Evolutionary conservation across 805 yeast species (phyloP), one percentile per base, ranked within the genome.

Genomic region (Crinitomyces ghanaensis): DNA sequence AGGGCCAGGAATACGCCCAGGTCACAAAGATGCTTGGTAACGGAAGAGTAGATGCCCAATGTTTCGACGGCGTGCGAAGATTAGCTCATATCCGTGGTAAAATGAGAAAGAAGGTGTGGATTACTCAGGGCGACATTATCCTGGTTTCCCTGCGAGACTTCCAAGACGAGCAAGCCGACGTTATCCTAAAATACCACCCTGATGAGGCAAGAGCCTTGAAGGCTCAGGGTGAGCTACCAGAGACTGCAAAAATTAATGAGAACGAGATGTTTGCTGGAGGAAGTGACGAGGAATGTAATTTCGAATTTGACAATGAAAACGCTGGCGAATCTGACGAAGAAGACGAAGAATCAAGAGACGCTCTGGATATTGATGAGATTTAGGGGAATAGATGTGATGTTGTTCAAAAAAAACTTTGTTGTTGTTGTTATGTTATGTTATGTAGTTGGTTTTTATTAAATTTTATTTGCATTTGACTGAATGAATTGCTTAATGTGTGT

Each of bases 21-120:
- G 91, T 91, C 56, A 75, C 88, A 59, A 88, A 85, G 65, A 88
- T 91, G 96, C 74, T 91, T 50, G 99, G 99, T 60, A 86, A 86
- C 57, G 97, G 98, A 45, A 77, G 98, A 63, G 78, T 91, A 36
- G 95, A 86, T 60, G 95, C 94, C 35, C 60, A 76, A 32, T 91
- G 98, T 66, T 91, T 91, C 54, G 99, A 91, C 56, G 95, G 94
- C 45, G 68, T 70, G 48, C 82, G 76, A 58, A 77, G 99, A 68
- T 73, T 85, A 74, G 98, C 94, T 13, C 98, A 88, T 57, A 91
- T 91, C 55, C 83, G 99, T 72, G 99, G 99, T 52, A 91, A 91
- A 59, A 73, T 91, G 65, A 82, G 99, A 73, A 91, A 91, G 78
- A 91, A 88, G 74, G 98, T 91, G 41, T 91, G 99, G 99, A 86